Evolutionary conservation across 306 rosid genomes (phyloP), one percentile per base, ranked within the genome.

Genomic region (Cicer pinnatifidum): DNA sequence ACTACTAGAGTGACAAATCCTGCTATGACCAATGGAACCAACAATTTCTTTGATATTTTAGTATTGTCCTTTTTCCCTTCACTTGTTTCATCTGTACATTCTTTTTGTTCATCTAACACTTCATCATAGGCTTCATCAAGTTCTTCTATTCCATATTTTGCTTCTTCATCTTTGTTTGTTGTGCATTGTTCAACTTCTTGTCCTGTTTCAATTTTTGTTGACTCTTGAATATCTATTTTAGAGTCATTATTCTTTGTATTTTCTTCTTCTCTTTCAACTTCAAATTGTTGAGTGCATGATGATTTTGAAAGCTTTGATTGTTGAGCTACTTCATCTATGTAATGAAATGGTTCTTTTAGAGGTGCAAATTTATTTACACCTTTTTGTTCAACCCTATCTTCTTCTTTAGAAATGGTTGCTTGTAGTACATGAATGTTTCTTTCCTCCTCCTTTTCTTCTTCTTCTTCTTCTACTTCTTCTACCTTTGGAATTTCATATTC

Each of bases 1-100:
- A 82, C 70, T 45, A 80, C 79, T 11, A 86, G 44, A 58, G 92
- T 72, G 33, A 75, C 81, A 35, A 92, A 88, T 79, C 97, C 89
- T 71, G 83, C 88, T 53, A 86, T 17, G 39, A 74, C 68, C 60
- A 81, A 56, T 33, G 93, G 86, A 81, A 54, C 39, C 6, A 69
- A 50, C 4, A 85, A 11, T 80, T 75, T 83, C 83, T 76, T 84
- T 40, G 68, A 59, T 63, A 61, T 47, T 78, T 43, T 76, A 71
- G 54, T 38, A 28, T 37, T 53, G 4, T 46, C 38, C 76, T 70
- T 72, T 75, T 77, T 75, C 37, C 64, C 80, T 47, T 6, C 70
- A 50, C 50, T 40, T 41, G 40, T 68, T 80, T 72, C 75, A 78
- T 59, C 81, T 62, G 40, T 62, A 11, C 8, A 8, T 60, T 87